A percentile compares a stretch with the other conserved stretches of the same genome.
These are phyloP conservation scores for Starmerella scarabaei DNA, from an alignment of 805 yeast genomes.

Conservation along the genomic window DNA sequence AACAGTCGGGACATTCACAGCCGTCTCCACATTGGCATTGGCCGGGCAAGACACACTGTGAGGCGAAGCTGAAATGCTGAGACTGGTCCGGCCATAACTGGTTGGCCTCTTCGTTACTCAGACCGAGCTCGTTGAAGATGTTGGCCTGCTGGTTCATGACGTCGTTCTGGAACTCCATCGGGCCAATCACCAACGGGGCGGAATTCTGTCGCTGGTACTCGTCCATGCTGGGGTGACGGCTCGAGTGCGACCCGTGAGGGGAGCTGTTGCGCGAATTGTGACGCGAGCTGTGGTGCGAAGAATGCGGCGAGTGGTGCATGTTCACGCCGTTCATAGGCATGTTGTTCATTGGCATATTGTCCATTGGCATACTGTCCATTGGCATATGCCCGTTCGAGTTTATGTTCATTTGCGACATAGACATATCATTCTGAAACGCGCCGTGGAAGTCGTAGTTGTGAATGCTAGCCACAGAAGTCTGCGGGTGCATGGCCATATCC, in stretches of 20 bases:
- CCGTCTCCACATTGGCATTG: constrained; percentile 29
- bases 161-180: constrained; percentile 24
- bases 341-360: neutral
- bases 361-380: neutral
- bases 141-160: constrained; percentile 7
- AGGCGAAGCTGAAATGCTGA: constrained; percentile 22
- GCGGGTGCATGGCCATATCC: neutral
- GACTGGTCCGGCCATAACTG: constrained; percentile 21
- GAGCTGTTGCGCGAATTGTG: too few relatives aligned
- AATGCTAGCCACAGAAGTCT: neutral
- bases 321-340: neutral
- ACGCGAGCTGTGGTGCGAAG: too few relatives aligned
- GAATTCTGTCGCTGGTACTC: neutral
- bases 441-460: too few relatives aligned
- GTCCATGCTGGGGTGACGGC: neutral
- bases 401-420: neutral
- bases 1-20: constrained; percentile 29
- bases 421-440: neutral
- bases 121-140: constrained; percentile 18
- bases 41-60: constrained; percentile 30
- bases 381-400: neutral
- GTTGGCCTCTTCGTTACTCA: constrained; percentile 21
- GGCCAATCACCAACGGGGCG: constrained; percentile 26
- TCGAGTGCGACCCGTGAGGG: neutral
- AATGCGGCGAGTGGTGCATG: too few relatives aligned